phyloP scores from a whole-genome alignment of 2,329 filamentous ascomycete species.

The Drechslera avenae region DNA sequence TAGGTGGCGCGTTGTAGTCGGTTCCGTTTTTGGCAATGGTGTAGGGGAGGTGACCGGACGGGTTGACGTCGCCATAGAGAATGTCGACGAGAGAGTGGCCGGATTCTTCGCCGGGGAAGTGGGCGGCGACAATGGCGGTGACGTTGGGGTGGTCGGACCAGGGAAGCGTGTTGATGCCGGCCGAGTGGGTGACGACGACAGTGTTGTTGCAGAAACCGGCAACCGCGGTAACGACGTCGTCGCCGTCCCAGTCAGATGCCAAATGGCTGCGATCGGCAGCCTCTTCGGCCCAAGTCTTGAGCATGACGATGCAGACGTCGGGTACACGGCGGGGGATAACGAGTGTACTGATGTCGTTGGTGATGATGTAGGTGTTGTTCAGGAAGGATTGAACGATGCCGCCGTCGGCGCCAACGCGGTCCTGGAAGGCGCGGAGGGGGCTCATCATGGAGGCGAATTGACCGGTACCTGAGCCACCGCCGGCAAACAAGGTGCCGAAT shows the following conservation, averaged over 20 bases:
- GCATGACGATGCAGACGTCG: slow-evolving; percentile 62
- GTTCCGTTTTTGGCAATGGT: slow-evolving; percentile 74
- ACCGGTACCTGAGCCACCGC: slow-evolving; percentile 52
- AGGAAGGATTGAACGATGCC: slow-evolving; percentile 54
- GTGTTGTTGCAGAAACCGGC: slow-evolving; percentile 57
- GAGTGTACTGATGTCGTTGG: slow-evolving; percentile 33
- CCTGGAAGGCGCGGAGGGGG: slow-evolving; percentile 50
- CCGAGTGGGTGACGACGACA: slow-evolving; percentile 55
- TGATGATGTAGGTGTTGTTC: slow-evolving; percentile 50
- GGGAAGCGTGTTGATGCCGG: slow-evolving; percentile 51
- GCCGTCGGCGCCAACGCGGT: slow-evolving; percentile 31
- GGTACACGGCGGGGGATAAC: slow-evolving; percentile 44
- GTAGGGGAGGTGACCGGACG: slow-evolving; percentile 82
- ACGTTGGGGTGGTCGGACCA: slow-evolving; percentile 52
- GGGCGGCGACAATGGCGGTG: slow-evolving; percentile 51
- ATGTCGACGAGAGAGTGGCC: slow-evolving; percentile 50
- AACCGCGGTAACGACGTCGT: slow-evolving; percentile 52
- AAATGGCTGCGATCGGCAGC: slow-evolving; percentile 51
- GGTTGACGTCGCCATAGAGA: slow-evolving; percentile 77
- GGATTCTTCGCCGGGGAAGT: slow-evolving; percentile 50
- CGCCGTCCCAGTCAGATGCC: slow-evolving; percentile 50
- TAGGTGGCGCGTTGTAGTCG: slow-evolving; percentile 65
- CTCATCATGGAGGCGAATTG: slow-evolving; percentile 50
- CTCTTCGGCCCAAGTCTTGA: slow-evolving; percentile 60
- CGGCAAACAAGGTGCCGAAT: slow-evolving; percentile 51